Percentiles rank a stretch among this genome's conserved stretches.
Evolutionary conservation across 192 early-diverging fungal species (phyloP).

Genomic region (Haplosporangium gracile): DNA sequence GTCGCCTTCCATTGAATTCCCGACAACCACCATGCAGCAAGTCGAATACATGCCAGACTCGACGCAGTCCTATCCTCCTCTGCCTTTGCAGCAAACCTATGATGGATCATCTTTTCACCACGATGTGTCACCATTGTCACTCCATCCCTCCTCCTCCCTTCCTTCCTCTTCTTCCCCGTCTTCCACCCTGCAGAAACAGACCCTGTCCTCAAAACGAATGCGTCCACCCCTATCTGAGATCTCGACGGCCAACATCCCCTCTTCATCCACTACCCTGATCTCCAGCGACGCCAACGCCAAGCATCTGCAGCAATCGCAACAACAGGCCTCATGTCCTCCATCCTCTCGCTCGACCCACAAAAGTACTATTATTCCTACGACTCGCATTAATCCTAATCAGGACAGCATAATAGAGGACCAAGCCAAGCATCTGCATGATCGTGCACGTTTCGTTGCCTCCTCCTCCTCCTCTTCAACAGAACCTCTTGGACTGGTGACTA

Average conservation of each 20-base stretch:
- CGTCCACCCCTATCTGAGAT: slow-evolving; percentile 45
- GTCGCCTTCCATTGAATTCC: neutral
- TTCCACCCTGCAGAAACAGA: neutral
- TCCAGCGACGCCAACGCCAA: neutral
- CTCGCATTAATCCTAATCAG: slow-evolving; percentile 21
- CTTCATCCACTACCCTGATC: slow-evolving; percentile 8
- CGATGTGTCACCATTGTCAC: neutral
- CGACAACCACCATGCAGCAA: slow-evolving; percentile 24
- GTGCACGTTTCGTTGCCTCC: neutral
- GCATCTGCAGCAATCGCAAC: neutral
- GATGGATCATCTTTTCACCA: neutral
- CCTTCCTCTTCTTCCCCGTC: neutral
- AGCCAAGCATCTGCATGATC: slow-evolving; percentile 13
- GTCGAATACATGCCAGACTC: slow-evolving; percentile 30
- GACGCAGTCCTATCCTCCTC: neutral
- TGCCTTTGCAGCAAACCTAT: neutral
- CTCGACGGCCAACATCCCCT: slow-evolving; percentile 1
- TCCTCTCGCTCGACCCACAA: slow-evolving; percentile 8
- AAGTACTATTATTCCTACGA: slow-evolving; percentile 11
- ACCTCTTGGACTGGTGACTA: neutral
- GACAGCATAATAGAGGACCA: neutral
- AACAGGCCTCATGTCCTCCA: neutral
- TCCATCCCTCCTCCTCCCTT: neutral
- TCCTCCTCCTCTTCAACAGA: neutral
- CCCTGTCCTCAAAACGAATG: slow-evolving; percentile 39